These are phyloP conservation scores for Aspergillus eucalypticola DNA, from an alignment of 2,329 filamentous ascomycete species.

Conservation along the genomic window DNA sequence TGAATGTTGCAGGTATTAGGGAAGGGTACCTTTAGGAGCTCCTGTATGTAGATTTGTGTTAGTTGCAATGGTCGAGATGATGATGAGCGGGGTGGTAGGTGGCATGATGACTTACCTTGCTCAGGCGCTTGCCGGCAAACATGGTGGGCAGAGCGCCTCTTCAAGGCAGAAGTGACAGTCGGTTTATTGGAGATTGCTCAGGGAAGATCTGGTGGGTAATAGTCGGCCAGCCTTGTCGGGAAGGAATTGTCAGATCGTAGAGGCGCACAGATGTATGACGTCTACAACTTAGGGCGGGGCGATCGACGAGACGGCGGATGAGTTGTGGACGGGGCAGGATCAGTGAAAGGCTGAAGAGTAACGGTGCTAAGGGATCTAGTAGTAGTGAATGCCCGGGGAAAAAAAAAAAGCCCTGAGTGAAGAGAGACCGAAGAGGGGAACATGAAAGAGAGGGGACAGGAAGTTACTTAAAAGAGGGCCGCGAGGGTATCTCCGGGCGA, in stretches of 20 bases:
- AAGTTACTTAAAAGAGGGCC: not conserved
- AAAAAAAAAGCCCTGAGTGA: not conserved
- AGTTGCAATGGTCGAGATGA: constrained; percentile 17
- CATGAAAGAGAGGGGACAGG: not conserved
- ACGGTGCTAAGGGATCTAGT: not conserved
- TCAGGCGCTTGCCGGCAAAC: constrained; percentile 53
- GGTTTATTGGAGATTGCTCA: not conserved
- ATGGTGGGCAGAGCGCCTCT: constrained; percentile 31
- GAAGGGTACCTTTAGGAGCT: constrained; percentile 56
- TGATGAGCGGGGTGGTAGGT: not conserved
- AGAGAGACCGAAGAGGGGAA: not conserved
- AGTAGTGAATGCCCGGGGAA: not conserved
- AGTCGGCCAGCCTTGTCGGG: not conserved
- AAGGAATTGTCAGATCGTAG: constrained; percentile 2
- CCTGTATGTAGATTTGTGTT: constrained; percentile 38
- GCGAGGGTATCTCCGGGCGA: not conserved
- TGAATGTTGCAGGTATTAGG: not conserved
- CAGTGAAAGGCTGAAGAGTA: not conserved
- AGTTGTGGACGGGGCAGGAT: not conserved
- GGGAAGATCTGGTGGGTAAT: not conserved
- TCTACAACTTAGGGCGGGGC: constrained; percentile 20
- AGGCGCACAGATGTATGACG: constrained; percentile 22
- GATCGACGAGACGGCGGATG: constrained; percentile 6
- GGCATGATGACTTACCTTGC: constrained; percentile 41
- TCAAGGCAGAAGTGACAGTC: not conserved